phyloP scores from a whole-genome alignment of 1,284 basidiomycete species.

The Irpex lacteus region DNA sequence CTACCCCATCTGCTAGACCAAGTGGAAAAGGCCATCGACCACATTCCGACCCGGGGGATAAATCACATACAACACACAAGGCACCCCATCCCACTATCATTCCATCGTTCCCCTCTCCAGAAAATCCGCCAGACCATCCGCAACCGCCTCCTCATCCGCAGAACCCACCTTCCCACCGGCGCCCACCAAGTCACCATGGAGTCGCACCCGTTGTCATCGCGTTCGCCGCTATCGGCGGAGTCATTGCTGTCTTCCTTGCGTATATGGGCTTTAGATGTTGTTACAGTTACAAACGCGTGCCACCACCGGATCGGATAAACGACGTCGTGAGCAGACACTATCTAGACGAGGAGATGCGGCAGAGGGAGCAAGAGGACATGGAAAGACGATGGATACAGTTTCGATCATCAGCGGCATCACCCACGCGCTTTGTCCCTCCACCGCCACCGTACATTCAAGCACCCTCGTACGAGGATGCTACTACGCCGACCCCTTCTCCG shows the following conservation, averaged over 20 bases:
- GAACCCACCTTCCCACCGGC: background rate
- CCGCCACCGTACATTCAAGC: constrained; percentile 42
- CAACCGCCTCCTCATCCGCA: constrained; percentile 12
- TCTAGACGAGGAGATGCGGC: constrained; percentile 51
- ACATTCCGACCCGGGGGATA: background rate
- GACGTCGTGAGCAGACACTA: constrained; percentile 41
- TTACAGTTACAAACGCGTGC: constrained; percentile 42
- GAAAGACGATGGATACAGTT: constrained; percentile 14
- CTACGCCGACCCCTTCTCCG: background rate
- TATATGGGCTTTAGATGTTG: constrained; percentile 38
- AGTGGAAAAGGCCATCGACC: background rate
- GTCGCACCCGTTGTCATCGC: constrained; percentile 36
- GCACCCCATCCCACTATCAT: constrained; percentile 8
- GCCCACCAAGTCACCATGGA: background rate
- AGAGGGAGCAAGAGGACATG: constrained; percentile 32
- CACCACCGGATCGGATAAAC: constrained; percentile 42
- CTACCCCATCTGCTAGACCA: background rate
- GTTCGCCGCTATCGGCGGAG: constrained; percentile 45
- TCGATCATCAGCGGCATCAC: constrained; percentile 1
- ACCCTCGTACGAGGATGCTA: constrained; percentile 32
- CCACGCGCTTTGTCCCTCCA: constrained; percentile 19
- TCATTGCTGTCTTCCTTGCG: constrained; percentile 34
- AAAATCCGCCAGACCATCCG: constrained; percentile 10
- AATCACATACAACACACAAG: constrained; percentile 4
- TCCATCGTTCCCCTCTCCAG: constrained; percentile 9